phyloP scores from a whole-genome alignment of 192 early-diverging fungal species.

The Funneliformis geosporum region DNA sequence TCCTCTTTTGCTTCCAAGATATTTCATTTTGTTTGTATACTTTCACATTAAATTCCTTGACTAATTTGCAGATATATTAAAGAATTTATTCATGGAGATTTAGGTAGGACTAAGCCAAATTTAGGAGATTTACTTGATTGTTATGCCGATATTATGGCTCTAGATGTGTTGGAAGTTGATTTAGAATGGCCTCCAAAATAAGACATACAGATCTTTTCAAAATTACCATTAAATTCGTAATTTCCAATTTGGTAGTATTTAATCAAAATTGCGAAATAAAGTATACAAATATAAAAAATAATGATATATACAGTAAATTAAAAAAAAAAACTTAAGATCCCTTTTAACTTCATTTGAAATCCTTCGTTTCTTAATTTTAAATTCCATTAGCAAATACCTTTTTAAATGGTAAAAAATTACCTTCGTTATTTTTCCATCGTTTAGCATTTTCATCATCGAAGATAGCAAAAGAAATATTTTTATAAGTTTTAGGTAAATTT shows the following conservation, averaged over 20 bases:
- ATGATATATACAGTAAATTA: no score
- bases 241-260: no score
- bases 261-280: no score
- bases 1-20: slow-evolving; percentile 18
- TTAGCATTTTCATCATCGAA: not conserved
- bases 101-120: slow-evolving; percentile 79
- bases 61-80: slow-evolving; percentile 60
- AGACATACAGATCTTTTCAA: no score
- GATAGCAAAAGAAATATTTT: slow-evolving; percentile 15
- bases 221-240: no score
- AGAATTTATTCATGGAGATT: slow-evolving; percentile 95
- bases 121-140: slow-evolving; percentile 63
- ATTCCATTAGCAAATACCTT: slow-evolving; percentile 6
- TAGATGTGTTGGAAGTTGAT: slow-evolving; percentile 86
- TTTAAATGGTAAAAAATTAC: slow-evolving; percentile 24
- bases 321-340: no score
- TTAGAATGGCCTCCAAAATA: slow-evolving; percentile 78
- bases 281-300: no score
- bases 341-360: no score
- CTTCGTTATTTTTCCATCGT: slow-evolving; percentile 1
- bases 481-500: slow-evolving; percentile 24
- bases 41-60: not conserved
- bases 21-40: not conserved
- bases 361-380: not conserved
- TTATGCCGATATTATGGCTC: slow-evolving; percentile 70